Evolutionary conservation across 129 eudicot species (phyloP), one percentile per base, ranked within the genome.

Genomic region (Flaveria robusta): DNA sequence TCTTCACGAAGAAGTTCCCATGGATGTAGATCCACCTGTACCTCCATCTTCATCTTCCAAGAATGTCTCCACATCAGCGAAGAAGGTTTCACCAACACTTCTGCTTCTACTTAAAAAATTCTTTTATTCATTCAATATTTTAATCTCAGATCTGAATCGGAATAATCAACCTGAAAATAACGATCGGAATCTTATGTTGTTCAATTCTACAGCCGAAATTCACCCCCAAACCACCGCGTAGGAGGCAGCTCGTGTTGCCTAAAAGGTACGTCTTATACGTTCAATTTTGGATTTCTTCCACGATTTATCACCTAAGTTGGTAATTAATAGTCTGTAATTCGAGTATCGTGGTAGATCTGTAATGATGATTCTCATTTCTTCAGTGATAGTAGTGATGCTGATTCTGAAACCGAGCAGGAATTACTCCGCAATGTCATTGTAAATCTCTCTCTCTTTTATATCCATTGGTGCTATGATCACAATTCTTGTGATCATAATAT

Each of bases 161-260:
- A 70, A 6, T 27, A 3, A 11, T 39, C 9, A 23, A 34, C 52
- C 58, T 39, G 31, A 67, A 54, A 54, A 11, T 9, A 12, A 27
- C 15, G 26, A 64, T 46, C 71, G 5, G 50, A 65, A 66, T 65
- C 68, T 67, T 49, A 67, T 16, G 15, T 1, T 19, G 42, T 24
- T 58, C 23, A 45, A 72, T 72, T 72, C 59, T 24, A 63, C 88
- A 90, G 96, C 84, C 75, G 31, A 87, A 80, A 70, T 90, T 85
- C 49, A 67, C 86, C 31, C 96, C 96, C 10, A 90, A 83, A 79
- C 80, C 78, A 51, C 92, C 88, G 46, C 39, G 72, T 78, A 87
- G 88, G 23, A 62, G 80, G 77, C 66, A 52, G 20, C 4, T 65
- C 23, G 74, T 69, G 23, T 68, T 62, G 60, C 78, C 85, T 29